Conservation (phyloP, 805 yeast species). For the Wickerhamiella bombiphila region DNA sequence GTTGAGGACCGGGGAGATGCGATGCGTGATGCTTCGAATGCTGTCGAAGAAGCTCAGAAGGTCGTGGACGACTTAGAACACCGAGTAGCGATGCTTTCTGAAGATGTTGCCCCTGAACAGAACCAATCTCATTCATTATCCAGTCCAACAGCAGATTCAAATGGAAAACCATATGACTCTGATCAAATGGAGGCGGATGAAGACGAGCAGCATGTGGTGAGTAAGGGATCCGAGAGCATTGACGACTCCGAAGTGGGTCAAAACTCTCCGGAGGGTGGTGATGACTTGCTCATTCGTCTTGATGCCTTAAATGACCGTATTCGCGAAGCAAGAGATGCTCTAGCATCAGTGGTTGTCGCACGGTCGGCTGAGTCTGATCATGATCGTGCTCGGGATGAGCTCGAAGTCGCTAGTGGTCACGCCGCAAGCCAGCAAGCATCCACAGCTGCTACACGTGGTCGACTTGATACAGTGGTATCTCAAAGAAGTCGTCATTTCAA, state of each 20-base stretch:
- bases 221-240: neutral
- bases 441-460: constrained; percentile 31
- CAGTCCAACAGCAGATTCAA: no score
- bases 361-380: neutral
- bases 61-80: neutral
- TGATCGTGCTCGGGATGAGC: constrained; percentile 5
- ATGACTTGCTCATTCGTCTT: neutral
- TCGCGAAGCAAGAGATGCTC: neutral
- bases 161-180: no score
- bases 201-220: no score
- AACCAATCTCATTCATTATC: no score
- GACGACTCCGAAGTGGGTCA: neutral
- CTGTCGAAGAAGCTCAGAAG: neutral
- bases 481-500: constrained; percentile 50
- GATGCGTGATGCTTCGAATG: constrained; percentile 29
- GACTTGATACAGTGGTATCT: constrained; percentile 45
- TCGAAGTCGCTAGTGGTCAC: constrained; percentile 6
- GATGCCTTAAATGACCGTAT: neutral
- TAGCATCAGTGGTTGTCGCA: neutral
- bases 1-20: constrained; percentile 50
- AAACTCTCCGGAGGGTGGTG: no score
- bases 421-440: constrained; percentile 31
- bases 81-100: neutral
- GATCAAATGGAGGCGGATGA: no score
- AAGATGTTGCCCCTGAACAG: neutral